Evolutionary conservation across 176 grass and related monocot species (phyloP), one percentile per base, ranked within the genome.

Genomic region (Areca catechu): DNA sequence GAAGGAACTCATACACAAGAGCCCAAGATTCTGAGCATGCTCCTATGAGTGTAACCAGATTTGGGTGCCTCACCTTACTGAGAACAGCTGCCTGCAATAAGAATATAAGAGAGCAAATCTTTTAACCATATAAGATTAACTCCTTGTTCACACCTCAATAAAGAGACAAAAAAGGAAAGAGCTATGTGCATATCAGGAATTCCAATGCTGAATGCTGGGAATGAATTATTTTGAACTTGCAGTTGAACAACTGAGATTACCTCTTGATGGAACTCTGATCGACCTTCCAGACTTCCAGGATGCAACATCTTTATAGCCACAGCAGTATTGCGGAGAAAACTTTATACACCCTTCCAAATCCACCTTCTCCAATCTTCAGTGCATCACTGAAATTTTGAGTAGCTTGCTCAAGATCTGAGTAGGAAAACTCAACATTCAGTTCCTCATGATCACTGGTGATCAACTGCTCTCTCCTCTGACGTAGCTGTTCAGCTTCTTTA

Each of bases 271-370:
- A 90, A 90, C 49, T 90, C 78, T 7, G 77, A 70, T 66, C 34
- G 48, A 25, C 82, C 82, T 65, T 83, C 79, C 30, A 84, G 7
- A 56, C 70, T 81, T 18, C 90, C 56, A 55, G 80, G 77, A 61
- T 68, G 65, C 65, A 96, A 65, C 63, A 76, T 71, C 69, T 90
- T 96, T 63, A 96, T 82, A 15, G 86, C 92, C 48, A 90, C 86
- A 6, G 53, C 74, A 24, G 77, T 90, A 62, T 71, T 71, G 49
- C 74, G 67, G 17, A 96, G 47, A 53, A 76, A 60, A 4, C 86
- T 72, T 67, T 88, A 24, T 87, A 96, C 18, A 96, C 91, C 20
- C 53, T 62, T 62, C 82, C 82, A 70, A 67, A 82, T 65, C 86
- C 82, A 54, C 92, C 86, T 80, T 90, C 71, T 16, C 86, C 86